Conservation (phyloP, 192 early-diverging fungal genomes). For the Entophlyctis luteolus region DNA sequence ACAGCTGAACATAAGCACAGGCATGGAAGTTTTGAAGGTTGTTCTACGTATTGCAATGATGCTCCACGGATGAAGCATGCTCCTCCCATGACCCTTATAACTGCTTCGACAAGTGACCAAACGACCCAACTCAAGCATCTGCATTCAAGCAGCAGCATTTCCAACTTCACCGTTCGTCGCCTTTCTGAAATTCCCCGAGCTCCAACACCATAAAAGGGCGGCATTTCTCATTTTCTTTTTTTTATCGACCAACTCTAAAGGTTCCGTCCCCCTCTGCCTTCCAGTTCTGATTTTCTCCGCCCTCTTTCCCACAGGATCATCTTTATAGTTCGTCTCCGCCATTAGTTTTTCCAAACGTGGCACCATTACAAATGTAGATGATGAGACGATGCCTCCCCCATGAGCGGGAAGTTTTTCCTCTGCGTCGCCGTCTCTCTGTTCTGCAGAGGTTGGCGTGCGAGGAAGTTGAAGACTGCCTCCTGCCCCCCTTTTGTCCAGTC, state of each 20-base stretch:
- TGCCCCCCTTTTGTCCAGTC: conserved; percentile 11
- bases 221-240: conserved; percentile 8
- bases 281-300: neutral
- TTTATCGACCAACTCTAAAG: conserved; percentile 27
- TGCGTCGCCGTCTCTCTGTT: neutral
- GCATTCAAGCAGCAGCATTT: no score
- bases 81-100: no score
- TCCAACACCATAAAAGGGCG: no score
- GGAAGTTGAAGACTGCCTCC: conserved; percentile 27
- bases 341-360: conserved; percentile 25
- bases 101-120: no score
- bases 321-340: conserved; percentile 26
- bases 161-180: no score
- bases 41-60: no score
- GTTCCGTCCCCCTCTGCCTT: neutral
- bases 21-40: no score
- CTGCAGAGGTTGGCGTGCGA: neutral
- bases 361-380: conserved; percentile 26
- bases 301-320: conserved; percentile 22
- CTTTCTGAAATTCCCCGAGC: no score
- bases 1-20: no score
- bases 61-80: no score
- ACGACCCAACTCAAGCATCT: no score
- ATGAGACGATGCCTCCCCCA: conserved; percentile 27
- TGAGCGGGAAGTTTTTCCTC: conserved; percentile 22